Base-by-base conservation (phyloP, 2,329 filamentous ascomycete species). In the Myotisia sp. region DNA sequence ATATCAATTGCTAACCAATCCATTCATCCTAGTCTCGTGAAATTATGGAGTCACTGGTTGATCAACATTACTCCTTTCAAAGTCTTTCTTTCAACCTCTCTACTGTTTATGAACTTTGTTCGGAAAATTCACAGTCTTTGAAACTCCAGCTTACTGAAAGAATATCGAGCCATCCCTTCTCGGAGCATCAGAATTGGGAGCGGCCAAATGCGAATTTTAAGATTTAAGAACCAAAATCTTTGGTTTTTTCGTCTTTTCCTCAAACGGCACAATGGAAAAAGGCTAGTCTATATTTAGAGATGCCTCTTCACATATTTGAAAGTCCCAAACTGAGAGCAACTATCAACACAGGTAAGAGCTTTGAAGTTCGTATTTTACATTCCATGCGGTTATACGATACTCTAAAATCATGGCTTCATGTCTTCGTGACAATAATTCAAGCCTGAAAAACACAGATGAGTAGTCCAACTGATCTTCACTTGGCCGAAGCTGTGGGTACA, bases 81-180 rank as follows among this genome's bases (percentile, higher is more conserved):
- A 81, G 81, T 1, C 60, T 93, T 2, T 71, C 92, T 0, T 92
- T 94, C 59, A 95, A 95, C 52, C 58, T 98, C 8, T 75, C 77
- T 7, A 95, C 87, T 0, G 73, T 93, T 47, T 95, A 92, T 52
- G 90, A 95, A 57, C 67, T 95, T 5, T 90, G 81, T 52, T 86
- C 81, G 0, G 86, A 95, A 47, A 70, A 71, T 41, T 72, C 82
- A 26, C 65, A 71, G 31, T 68, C 68, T 8, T 57, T 79, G 46
- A 95, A 95, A 64, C 56, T 71, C 19, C 64, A 62, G 17, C 63
- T 95, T 12, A 76, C 79, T 2, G 79, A 84, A 47, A 70, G 67
- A 33, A 66, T 90, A 12, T 77, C 82, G 1, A 60, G 55, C 1
- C 64, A 71, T 46, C 67, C 69, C 26, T 64, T 70, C 10, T 67